Percentiles rank a stretch among this genome's conserved stretches.
Conservation (phyloP, 2,329 filamentous ascomycete genomes). For the Lasiodiplodia sp. region DNA sequence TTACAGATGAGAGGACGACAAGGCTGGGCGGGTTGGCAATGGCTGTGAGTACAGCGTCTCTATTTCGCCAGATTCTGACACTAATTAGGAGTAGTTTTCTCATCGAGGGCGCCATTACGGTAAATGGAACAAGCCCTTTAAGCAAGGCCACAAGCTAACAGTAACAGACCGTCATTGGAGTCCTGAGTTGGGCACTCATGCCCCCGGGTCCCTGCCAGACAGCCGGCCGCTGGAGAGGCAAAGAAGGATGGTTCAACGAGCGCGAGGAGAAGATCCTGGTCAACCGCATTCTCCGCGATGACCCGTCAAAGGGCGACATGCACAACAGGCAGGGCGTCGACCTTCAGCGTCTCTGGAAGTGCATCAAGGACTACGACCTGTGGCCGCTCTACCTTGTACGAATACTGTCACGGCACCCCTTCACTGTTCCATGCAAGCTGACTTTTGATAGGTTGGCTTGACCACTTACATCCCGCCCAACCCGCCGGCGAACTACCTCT, state of each 20-base stretch:
- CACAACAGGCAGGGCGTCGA: conserved; percentile 47
- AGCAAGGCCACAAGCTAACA: neutral
- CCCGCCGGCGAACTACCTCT: conserved; percentile 56
- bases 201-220: conserved; percentile 16
- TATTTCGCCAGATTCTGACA: neutral
- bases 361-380: conserved; percentile 46
- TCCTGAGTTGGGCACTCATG: conserved; percentile 51
- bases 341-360: conserved; percentile 42
- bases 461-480: conserved; percentile 51
- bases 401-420: neutral
- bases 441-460: conserved; percentile 38
- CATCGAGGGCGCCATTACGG: conserved; percentile 54
- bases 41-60: conserved; percentile 50
- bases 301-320: conserved; percentile 42
- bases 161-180: conserved; percentile 53
- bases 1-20: conserved; percentile 51
- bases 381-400: conserved; percentile 46
- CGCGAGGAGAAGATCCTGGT: conserved; percentile 25
- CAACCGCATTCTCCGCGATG: conserved; percentile 28
- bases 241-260: conserved; percentile 18
- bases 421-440: neutral
- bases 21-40: conserved; percentile 58
- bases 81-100: neutral
- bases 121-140: conserved; percentile 31
- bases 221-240: conserved; percentile 13